Evolutionary conservation across 768 basidiomycete genomes (phyloP), one percentile per base, ranked within the genome.

Genomic region (Rubroboletus satanas): DNA sequence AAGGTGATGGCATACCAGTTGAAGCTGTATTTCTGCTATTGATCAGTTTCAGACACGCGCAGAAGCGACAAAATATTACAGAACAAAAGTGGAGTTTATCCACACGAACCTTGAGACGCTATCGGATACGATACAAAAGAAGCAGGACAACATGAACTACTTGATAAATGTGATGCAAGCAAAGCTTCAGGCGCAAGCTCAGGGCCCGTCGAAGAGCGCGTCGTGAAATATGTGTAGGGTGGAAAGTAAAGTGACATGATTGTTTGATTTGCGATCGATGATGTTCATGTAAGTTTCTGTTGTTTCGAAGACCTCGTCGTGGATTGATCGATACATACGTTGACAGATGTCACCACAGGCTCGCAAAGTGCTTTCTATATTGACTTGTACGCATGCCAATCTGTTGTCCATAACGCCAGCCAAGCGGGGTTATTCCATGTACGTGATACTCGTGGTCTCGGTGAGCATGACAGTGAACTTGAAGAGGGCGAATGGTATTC

Each of bases 71-170:
- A 85, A 84, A 67, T 85, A 95, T 69, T 98, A 97, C 73, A 78
- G 80, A 28, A 65, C 77, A 48, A 98, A 98, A 75, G 82, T 88
- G 37, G 84, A 87, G 1, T 93, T 84, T 65, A 87, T 98, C 62
- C 84, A 82, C 46, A 77, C 77, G 23, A 98, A 96, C 66, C 79
- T 96, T 37, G 92, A 95, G 36, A 81, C 83, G 23, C 75, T 99
- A 44, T 93, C 98, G 69, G 88, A 87, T 43, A 91, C 93, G 33
- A 90, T 98, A 61, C 79, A 85, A 68, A 88, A 87, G 75, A 98
- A 97, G 75, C 84, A 92, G 71, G 93, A 96, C 38, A 93, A 93
- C 70, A 79, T 91, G 75, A 86, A 81, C 66, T 84, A 82, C 63
- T 69, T 96, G 49, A 68, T 88, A 28, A 81, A 79, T 60, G 76